Evolutionary conservation across 192 early-diverging fungal genomes (phyloP).

Genomic region (Obelidium mucronatum): DNA sequence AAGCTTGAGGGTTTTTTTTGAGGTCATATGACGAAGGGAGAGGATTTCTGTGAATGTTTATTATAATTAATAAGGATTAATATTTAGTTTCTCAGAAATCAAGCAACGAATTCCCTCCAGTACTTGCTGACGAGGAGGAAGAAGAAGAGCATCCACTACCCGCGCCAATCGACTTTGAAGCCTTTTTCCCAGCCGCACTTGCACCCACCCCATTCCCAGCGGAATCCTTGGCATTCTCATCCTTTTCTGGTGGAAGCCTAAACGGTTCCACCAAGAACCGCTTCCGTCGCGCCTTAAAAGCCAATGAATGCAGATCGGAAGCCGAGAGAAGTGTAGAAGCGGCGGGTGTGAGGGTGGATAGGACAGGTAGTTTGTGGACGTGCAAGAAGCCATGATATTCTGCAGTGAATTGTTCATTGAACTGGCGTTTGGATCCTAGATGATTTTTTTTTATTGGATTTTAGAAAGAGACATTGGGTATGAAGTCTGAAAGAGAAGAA

Average conservation of each 20-base stretch:
- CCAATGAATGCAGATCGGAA: conserved; percentile 59
- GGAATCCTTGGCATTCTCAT: conserved; percentile 51
- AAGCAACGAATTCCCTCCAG: background rate
- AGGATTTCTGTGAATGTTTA: no score
- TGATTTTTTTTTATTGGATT: no score
- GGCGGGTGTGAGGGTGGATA: conserved; percentile 77
- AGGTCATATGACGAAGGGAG: no score
- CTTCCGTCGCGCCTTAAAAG: conserved; percentile 89
- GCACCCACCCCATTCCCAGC: background rate
- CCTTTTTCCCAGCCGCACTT: background rate
- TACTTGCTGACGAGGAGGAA: background rate
- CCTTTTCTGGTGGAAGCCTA: conserved; percentile 93
- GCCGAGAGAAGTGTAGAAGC: conserved; percentile 33
- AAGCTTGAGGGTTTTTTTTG: no score
- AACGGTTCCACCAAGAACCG: conserved; percentile 93
- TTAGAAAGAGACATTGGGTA: background rate
- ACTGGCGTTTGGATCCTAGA: conserved; percentile 35
- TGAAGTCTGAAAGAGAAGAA: no score
- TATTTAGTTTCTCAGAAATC: no score
- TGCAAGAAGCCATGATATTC: conserved; percentile 91
- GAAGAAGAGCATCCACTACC: background rate
- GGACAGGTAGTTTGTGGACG: conserved; percentile 79
- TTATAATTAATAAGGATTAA: no score
- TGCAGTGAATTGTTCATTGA: conserved; percentile 60
- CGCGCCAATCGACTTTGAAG: background rate